Base-by-base conservation (phyloP, 2,329 filamentous ascomycete genomes). In the Claviceps sp. region DNA sequence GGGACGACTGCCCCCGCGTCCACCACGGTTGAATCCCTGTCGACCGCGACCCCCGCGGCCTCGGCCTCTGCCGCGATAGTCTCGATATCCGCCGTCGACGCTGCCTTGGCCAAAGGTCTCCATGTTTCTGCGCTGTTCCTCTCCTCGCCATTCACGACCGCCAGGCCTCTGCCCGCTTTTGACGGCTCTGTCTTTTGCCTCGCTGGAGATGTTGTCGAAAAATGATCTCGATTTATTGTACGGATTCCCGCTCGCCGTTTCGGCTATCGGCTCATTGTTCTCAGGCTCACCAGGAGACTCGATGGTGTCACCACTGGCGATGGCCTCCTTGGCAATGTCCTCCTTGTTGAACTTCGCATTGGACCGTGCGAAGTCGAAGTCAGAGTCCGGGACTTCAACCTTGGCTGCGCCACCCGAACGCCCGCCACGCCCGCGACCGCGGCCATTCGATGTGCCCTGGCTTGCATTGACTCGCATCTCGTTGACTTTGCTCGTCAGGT, bases 101-200 rank as follows among this genome's bases (percentile, higher is more conserved):
- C 89, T 96, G 50, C 90, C 90, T 67, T 97, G 90, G 8, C 93
- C 93, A 60, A 98, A 98, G 0, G 93, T 98, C 71, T 98, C 93
- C 64, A 98, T 87, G 65, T 97, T 97, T 72, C 89, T 89, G 67
- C 85, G 89, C 65, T 95, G 87, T 66, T 97, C 93, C 67, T 97
- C 89, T 41, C 83, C 85, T 51, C 93, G 83, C 82, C 93, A 94
- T 66, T 95, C 89, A 47, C 87, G 82, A 37, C 89, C 89, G 53
- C 85, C 84, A n/a, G 81, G 75, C 65, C 82, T 81, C 56, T 81
- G 77, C 4, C 77, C 77, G 43, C 74, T 75, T 41, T 82, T 83
- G 56, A 91, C 87, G 50, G 87, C 82, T 44, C 93, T 82, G 58
- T 98, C 93, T 67, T 87, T 94, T 56, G 87, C 79, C 65, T 98